phyloP scores from a whole-genome alignment of 306 rosid genomes.

The Prunus persica region Prunus_persica_NCBIv2 NC_034011.1:5360501-5361000 shows the following conservation, averaged over 20 bases:
- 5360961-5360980: slow-evolving; percentile 43
- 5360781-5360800: slow-evolving; percentile 83
- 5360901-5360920: slow-evolving; percentile 63
- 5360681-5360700: slow-evolving; percentile 58
- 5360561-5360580: not conserved
- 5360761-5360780: slow-evolving; percentile 91
- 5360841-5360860: slow-evolving; percentile 68
- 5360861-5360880: slow-evolving; percentile 75
- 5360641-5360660: slow-evolving; percentile 62
- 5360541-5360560: no score
- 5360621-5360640: slow-evolving; percentile 91
- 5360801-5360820: slow-evolving; percentile 78
- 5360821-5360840: slow-evolving; percentile 50
- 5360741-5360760: slow-evolving; percentile 81
- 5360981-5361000: slow-evolving; percentile 52
- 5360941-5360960: slow-evolving; percentile 58
- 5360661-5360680: slow-evolving; percentile 71
- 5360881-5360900: slow-evolving; percentile 66
- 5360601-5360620: slow-evolving; percentile 52
- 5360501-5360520: not conserved
- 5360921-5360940: slow-evolving; percentile 78
- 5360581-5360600: slow-evolving; percentile 43
- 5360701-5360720: slow-evolving; percentile 76
- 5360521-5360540: not conserved
- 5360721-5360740: slow-evolving; percentile 62